Percentiles rank a stretch among this genome's conserved stretches.
Evolutionary conservation across 495 filamentous ascomycete genomes (phyloP).

Genomic region (Tuber microsphaerosporum): DNA sequence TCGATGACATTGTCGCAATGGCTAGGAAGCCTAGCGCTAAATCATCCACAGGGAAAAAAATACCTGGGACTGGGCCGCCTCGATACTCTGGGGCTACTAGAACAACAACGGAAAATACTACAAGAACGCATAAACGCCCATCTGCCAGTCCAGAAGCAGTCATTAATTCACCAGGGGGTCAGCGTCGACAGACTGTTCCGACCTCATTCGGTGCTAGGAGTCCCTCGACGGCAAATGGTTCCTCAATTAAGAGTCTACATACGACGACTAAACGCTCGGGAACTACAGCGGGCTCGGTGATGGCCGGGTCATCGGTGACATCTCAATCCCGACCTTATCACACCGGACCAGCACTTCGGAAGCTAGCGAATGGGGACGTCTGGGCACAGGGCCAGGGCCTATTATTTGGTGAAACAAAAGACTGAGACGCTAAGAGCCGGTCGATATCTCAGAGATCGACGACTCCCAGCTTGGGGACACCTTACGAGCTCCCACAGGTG

Average conservation of each 20-base stretch:
- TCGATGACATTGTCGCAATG: slow-evolving; percentile 53
- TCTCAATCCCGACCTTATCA: no score
- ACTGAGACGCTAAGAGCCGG: background rate
- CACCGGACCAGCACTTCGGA: background rate
- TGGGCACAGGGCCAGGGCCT: background rate
- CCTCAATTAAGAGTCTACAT: no score
- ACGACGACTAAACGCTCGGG: background rate
- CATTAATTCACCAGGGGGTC: background rate
- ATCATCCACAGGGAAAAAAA: background rate
- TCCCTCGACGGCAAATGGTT: no score
- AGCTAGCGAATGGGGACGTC: background rate
- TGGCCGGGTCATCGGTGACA: background rate
- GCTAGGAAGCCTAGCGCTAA: background rate
- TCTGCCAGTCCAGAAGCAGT: no score
- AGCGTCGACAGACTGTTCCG: background rate
- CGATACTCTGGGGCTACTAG: background rate
- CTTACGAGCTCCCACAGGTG: no score
- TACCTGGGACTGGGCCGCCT: background rate
- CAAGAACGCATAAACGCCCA: background rate
- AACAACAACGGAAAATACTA: background rate
- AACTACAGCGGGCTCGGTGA: background rate
- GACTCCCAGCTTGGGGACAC: no score
- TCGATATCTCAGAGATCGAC: background rate
- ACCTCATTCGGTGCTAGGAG: no score
- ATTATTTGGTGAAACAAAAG: background rate